Evolutionary conservation across 805 yeast species (phyloP).

Genomic region (Sugiyamaella boreocaroliniensis): DNA sequence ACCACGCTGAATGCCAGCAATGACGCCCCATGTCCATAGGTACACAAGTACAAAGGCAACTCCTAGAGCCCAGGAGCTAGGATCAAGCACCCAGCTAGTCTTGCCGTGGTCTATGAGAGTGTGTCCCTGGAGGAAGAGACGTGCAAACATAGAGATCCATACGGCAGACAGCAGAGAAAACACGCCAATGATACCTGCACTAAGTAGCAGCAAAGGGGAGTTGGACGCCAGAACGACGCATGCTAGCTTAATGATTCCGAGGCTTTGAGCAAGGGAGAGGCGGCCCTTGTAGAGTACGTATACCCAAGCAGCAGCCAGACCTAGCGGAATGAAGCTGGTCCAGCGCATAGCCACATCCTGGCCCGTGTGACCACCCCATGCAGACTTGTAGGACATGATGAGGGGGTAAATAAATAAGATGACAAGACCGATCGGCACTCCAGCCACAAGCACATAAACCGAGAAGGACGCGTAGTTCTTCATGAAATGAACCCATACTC

Average conservation of each 20-base stretch:
- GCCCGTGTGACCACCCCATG: slow-evolving; percentile 26
- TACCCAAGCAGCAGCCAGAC: slow-evolving; percentile 25
- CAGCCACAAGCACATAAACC: slow-evolving; percentile 22
- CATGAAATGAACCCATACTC: slow-evolving; percentile 27
- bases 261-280: slow-evolving; percentile 24
- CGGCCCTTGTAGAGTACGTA: slow-evolving; percentile 25
- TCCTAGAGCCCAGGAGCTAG: slow-evolving; percentile 29
- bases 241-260: slow-evolving; percentile 33
- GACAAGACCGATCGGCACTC: slow-evolving; percentile 27
- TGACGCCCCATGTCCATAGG: slow-evolving; percentile 39
- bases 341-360: slow-evolving; percentile 31
- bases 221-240: slow-evolving; percentile 31
- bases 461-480: slow-evolving; percentile 22
- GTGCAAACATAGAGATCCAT: slow-evolving; percentile 32
- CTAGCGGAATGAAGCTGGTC: slow-evolving; percentile 25
- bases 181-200: slow-evolving; percentile 25
- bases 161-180: slow-evolving; percentile 30
- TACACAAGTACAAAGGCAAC: slow-evolving; percentile 31
- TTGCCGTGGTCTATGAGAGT: slow-evolving; percentile 14
- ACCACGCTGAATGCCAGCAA: slow-evolving; percentile 33
- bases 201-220: slow-evolving; percentile 26
- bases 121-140: slow-evolving; percentile 28
- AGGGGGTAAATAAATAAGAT: slow-evolving; percentile 24
- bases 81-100: slow-evolving; percentile 23
- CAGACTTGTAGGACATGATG: slow-evolving; percentile 28